Evolutionary conservation across 2,329 filamentous ascomycete species (phyloP).

Genomic region (Penicillium sp.): DNA sequence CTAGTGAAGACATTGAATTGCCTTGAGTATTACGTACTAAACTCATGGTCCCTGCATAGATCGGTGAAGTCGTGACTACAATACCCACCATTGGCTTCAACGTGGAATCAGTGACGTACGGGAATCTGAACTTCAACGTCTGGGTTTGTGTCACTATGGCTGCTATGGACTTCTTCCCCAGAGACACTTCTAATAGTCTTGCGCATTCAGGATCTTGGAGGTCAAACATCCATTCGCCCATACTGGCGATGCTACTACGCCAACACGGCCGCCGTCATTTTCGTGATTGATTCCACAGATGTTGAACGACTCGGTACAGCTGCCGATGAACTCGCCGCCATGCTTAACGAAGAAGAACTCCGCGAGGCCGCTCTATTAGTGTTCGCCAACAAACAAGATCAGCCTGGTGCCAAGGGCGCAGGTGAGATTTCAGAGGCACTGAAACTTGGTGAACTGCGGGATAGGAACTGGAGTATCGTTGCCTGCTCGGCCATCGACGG

Average conservation of each 20-base stretch:
- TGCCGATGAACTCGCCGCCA: conserved; percentile 87
- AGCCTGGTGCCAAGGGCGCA: conserved; percentile 93
- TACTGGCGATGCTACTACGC: conserved; percentile 99
- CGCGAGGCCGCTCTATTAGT: conserved; percentile 90
- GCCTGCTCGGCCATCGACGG: conserved; percentile 96
- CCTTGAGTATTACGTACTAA: conserved; percentile 2
- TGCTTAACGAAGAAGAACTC: conserved; percentile 97
- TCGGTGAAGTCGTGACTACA: conserved; percentile 97
- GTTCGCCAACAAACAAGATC: conserved; percentile 99
- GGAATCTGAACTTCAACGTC: conserved; percentile 98
- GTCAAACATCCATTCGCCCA: conserved; percentile 96
- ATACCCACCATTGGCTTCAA: conserved; percentile 99
- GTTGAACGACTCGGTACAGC: conserved; percentile 93
- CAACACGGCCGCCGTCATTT: conserved; percentile 97
- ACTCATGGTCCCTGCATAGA: conserved; percentile 57
- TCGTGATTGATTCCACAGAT: conserved; percentile 97
- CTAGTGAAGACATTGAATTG: not conserved
- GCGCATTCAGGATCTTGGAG: conserved; percentile 75
- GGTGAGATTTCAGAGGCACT: conserved; percentile 96
- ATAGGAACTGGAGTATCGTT: conserved; percentile 99
- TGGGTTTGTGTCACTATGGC: conserved; percentile 65
- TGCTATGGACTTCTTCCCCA: not conserved
- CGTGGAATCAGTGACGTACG: conserved; percentile 97
- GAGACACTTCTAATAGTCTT: not conserved
- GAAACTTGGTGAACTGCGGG: conserved; percentile 85